Evolutionary conservation across 257 asterid genomes (phyloP).

Genomic region (Ocimum tenuiflorum): DNA sequence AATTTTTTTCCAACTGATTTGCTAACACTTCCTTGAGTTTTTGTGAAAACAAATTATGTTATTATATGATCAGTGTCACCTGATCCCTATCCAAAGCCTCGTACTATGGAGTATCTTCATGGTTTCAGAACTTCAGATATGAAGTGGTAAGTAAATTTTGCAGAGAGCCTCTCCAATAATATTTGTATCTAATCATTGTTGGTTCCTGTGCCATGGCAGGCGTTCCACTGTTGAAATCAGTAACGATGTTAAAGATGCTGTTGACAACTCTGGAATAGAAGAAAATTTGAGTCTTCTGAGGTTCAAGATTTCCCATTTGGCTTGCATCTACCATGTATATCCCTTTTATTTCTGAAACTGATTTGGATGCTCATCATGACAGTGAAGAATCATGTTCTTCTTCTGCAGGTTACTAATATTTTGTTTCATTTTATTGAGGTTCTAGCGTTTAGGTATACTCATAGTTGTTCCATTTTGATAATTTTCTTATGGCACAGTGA

Average conservation of each 20-base stretch:
- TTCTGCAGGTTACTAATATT: conserved; percentile 45
- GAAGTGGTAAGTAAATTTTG: conserved; percentile 39
- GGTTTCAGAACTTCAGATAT: conserved; percentile 31
- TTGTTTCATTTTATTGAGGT: conserved; percentile 11
- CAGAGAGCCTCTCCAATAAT: neutral
- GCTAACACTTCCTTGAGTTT: neutral
- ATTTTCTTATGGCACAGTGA: conserved; percentile 29
- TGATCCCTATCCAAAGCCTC: conserved; percentile 28
- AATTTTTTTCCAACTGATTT: neutral
- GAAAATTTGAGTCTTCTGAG: conserved; percentile 47
- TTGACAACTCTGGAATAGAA: conserved; percentile 32
- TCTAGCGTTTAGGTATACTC: conserved; percentile 3
- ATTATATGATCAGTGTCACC: conserved; percentile 32
- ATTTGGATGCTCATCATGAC: conserved; percentile 21
- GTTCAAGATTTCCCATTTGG: conserved; percentile 32
- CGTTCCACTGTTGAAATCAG: conserved; percentile 26
- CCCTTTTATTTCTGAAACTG: conserved; percentile 18
- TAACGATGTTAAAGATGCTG: conserved; percentile 24
- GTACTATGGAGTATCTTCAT: conserved; percentile 20
- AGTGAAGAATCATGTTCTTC: conserved; percentile 77
- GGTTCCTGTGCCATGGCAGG: conserved; percentile 35
- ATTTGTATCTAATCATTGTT: conserved; percentile 5
- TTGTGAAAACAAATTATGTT: neutral
- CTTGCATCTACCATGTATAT: neutral
- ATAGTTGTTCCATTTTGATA: neutral